Base-by-base conservation (phyloP, 225 moss, liverwort and hornwort genomes). In the Climacium dendroides region DNA sequence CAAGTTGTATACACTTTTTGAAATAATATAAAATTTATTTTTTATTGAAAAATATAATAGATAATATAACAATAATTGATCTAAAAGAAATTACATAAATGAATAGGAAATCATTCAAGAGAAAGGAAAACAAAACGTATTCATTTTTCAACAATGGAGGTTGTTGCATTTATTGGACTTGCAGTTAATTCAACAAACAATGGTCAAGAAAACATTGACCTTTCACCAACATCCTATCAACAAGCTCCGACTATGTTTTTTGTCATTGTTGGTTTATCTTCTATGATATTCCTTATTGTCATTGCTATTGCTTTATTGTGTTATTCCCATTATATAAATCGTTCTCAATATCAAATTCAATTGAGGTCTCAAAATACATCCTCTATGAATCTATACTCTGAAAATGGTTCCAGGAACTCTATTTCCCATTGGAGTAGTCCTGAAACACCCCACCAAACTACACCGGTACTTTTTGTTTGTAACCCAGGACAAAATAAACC, bases 181-280 rank as follows among this genome's bases (percentile, higher is more conserved):
- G 50, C 37, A 8, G 7, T 35, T 41, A 65, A 90, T 50, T 70
- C 88, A 72, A 81, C 78, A 63, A 1, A 72, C 4, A 92, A 43
- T 77, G 47, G 35, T 74, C 63, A 85, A 70, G 65, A 86, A 7
- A 60, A 85, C 25, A n/a, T 34, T 84, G 80, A 87, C 24, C 14
- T 59, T 37, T 19, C 65, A n/a, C 64, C 85, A 26, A 53, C 55
- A 60, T 65, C 88, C 54, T 82, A 74, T 29, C 84, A 90, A 74
- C 85, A 93, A 74, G 79, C 90, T 29, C 91, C 91, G 19, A 93
- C 79, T 1, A 93, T 91, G 83, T 93, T 89, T 75, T 90, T 93
- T 79, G 90, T 91, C 66, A 87, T 93, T 58, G 90, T 70, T 61
- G 93, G 93, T 71, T 90, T 93, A 77, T 90, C 87, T 19, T 93